Base-by-base conservation (phyloP, 192 early-diverging fungal species). In the Backusella psychrophila region DNA sequence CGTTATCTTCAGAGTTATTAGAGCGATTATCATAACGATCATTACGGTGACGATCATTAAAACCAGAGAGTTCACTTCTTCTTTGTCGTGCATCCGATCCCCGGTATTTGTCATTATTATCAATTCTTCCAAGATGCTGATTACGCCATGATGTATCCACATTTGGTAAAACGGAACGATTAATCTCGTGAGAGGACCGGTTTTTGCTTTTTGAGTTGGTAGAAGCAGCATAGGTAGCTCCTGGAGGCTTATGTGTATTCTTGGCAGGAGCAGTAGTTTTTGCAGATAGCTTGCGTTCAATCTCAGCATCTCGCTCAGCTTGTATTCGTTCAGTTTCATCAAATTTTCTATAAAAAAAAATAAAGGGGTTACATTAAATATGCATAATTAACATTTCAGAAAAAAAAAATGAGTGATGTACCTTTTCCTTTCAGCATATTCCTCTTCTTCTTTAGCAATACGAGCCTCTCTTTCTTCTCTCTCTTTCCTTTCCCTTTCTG, bases 291-390 rank as follows among this genome's bases (percentile, higher is more conserved):
- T 81, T 84, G 11, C 78, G 80, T 69, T 89, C 87, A 46, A 88
- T 85, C 65, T 81, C 74, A 23, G 79, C 83, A 67, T 89, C 84
- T 26, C 70, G 77, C 66, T 87, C 86, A 14, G 74, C 74, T 74
- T 90, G 83, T 36, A 73, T 81, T 38, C 78, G 80, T 39, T 82
- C 88, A 21, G 84, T 81, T 38, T 81, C 84, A 73, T 90, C 87
- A 75, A 85, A 68, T 73, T 85, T 73, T 21, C 80, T 81, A 35
- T 15, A 34, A 49, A 72, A 38, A 15, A 42, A 39, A 38, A 34
- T 31, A 41, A n/a, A n/a, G n/a, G 21, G 46, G 46, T 49, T 34
- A n/a, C 38, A 46, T 17, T 19, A 31, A 5, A 41, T 36, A 71
- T 36, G 4, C 41, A 19, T 46, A 42, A 7, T 26, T 36, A 36